A percentile compares a stretch with the other conserved stretches of the same genome.
Evolutionary conservation across 768 basidiomycete genomes (phyloP).

Genomic region (Auriscalpium vulgare): DNA sequence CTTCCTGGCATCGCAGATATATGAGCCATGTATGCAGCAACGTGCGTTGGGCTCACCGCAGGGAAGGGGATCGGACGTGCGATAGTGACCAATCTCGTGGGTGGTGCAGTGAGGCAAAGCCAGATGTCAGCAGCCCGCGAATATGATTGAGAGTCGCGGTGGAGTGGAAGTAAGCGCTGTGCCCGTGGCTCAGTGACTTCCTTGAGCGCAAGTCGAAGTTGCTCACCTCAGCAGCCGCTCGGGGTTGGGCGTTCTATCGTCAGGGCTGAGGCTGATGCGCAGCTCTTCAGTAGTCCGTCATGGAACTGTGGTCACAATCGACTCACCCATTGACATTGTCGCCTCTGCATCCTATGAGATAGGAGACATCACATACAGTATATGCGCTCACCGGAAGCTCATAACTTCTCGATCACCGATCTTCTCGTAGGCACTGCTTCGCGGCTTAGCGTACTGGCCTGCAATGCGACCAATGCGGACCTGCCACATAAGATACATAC

Average conservation of each 20-base stretch:
- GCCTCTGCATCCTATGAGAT: conserved; percentile 46
- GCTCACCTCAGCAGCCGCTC: conserved; percentile 72
- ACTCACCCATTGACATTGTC: conserved; percentile 91
- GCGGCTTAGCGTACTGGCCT: conserved; percentile 93
- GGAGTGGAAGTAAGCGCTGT: conserved; percentile 93
- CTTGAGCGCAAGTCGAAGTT: not conserved
- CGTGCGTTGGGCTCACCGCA: conserved; percentile 41
- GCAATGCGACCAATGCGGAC: conserved; percentile 87
- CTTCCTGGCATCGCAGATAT: conserved; percentile 29
- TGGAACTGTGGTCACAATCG: not conserved
- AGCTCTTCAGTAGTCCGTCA: not conserved
- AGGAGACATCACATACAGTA: too few species aligned
- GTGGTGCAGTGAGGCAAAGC: conserved; percentile 89
- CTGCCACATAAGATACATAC: conserved; percentile 27
- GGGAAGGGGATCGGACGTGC: conserved; percentile 79
- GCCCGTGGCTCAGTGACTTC: too few species aligned
- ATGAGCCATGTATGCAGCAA: not conserved
- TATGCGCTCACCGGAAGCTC: conserved; percentile 59
- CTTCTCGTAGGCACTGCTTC: conserved; percentile 76
- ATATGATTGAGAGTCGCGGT: conserved; percentile 90
- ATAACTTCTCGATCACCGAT: conserved; percentile 68
- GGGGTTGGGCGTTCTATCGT: conserved; percentile 85
- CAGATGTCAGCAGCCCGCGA: conserved; percentile 80
- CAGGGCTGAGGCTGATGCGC: conserved; percentile 46
- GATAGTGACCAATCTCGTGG: conserved; percentile 87